Conservation (phyloP, 768 basidiomycete genomes). For the Thelephora ganbajun region DNA sequence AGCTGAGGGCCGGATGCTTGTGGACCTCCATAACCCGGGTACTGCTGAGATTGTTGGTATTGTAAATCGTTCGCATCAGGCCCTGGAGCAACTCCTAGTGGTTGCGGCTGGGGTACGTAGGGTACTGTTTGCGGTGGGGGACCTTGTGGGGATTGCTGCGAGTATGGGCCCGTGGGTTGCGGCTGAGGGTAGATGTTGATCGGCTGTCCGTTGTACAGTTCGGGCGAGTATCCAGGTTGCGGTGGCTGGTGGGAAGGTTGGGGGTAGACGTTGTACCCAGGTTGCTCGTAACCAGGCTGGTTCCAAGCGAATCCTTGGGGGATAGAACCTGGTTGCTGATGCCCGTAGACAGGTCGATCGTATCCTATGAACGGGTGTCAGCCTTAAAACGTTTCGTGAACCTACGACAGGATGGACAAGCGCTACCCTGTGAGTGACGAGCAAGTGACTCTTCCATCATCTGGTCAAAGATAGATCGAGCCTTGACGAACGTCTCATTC, state of each 20-base stretch:
- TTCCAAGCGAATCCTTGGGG: conserved; percentile 42
- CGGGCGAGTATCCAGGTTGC: neutral
- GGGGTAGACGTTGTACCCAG: conserved; percentile 23
- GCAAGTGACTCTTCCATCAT: conserved; percentile 90
- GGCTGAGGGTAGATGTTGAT: conserved; percentile 6
- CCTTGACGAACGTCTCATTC: conserved; percentile 88
- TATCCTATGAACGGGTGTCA: conserved; percentile 10
- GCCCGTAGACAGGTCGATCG: conserved; percentile 18
- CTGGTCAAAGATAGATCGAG: conserved; percentile 78
- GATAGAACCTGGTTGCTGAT: conserved; percentile 11
- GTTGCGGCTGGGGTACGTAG: conserved; percentile 17
- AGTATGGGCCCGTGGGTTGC: conserved; percentile 6
- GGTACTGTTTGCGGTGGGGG: conserved; percentile 3
- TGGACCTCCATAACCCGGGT: conserved; percentile 16
- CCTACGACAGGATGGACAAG: neutral
- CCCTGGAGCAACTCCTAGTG: neutral
- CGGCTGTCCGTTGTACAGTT: conserved; percentile 6
- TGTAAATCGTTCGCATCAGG: too few relatives aligned
- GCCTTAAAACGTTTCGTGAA: too few relatives aligned
- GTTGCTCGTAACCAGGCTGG: conserved; percentile 29
- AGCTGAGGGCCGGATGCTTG: conserved; percentile 14
- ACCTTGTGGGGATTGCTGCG: neutral
- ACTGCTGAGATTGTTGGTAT: conserved; percentile 8
- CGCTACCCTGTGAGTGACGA: conserved; percentile 50
- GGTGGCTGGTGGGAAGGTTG: conserved; percentile 15